Conservation (phyloP, 768 basidiomycete species). For the Termitomyces eurrhizus region DNA sequence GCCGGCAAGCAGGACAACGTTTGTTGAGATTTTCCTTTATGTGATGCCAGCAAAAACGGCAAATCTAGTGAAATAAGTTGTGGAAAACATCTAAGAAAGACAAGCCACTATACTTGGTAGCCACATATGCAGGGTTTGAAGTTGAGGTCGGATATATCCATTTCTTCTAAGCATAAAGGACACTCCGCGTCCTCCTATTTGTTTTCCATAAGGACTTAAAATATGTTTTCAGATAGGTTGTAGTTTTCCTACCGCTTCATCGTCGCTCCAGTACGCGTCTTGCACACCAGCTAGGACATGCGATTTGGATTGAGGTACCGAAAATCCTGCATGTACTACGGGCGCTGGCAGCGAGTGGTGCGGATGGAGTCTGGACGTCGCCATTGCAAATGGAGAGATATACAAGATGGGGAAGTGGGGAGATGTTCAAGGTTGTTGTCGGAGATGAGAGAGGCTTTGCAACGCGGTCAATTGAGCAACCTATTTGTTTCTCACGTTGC, state of each 20-base stretch:
- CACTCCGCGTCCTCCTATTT: constrained; percentile 94
- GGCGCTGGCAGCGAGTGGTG: constrained; percentile 71
- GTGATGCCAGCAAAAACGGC: constrained; percentile 99
- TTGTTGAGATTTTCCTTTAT: constrained; percentile 95
- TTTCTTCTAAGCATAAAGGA: constrained; percentile 96
- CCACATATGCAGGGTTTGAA: constrained; percentile 99
- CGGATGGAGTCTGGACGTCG: constrained; percentile 51
- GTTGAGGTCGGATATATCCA: constrained; percentile 98
- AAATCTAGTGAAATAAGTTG: constrained; percentile 61
- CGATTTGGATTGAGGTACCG: constrained; percentile 75
- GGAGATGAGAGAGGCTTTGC: constrained; percentile 8
- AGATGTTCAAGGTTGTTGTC: constrained; percentile 8
- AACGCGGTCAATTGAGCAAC: constrained; percentile 20
- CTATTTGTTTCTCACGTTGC: constrained; percentile 23
- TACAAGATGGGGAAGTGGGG: background rate
- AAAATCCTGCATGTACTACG: constrained; percentile 66
- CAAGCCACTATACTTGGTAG: constrained; percentile 71
- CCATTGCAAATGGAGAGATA: constrained; percentile 30
- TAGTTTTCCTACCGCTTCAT: constrained; percentile 62
- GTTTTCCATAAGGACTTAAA: constrained; percentile 12
- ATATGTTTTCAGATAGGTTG: constrained; percentile 7
- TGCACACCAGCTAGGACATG: constrained; percentile 86
- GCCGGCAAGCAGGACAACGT: constrained; percentile 93
- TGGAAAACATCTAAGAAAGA: constrained; percentile 4
- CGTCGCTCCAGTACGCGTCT: constrained; percentile 97